Conservation (phyloP, 768 basidiomycete species). For the Amanita rimosa region DNA sequence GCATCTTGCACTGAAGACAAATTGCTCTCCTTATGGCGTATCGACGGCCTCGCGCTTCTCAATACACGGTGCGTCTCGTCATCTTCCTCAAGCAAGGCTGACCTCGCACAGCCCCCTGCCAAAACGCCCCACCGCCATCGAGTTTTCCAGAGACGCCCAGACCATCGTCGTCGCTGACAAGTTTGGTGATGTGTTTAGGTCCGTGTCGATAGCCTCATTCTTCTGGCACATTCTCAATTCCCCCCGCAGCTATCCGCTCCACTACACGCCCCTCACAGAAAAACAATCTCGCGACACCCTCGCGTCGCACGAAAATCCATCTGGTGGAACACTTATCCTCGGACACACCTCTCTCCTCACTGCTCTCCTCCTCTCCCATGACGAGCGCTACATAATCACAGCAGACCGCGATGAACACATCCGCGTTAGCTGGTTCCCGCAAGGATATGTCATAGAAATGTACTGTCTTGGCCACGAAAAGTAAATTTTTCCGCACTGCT, state of each 20-base stretch:
- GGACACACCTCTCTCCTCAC: slow-evolving; percentile 89
- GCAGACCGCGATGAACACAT: slow-evolving; percentile 96
- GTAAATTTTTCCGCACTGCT: slow-evolving; percentile 28
- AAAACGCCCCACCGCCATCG: slow-evolving; percentile 68
- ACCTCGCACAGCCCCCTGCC: slow-evolving; percentile 28
- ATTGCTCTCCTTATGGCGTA: slow-evolving; percentile 59
- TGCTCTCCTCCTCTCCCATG: slow-evolving; percentile 50
- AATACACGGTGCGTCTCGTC: slow-evolving; percentile 44
- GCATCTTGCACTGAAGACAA: slow-evolving; percentile 76
- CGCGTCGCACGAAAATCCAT: slow-evolving; percentile 59
- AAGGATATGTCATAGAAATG: slow-evolving; percentile 76
- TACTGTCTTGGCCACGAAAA: slow-evolving; percentile 80
- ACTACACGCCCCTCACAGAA: slow-evolving; percentile 19
- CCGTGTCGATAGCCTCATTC: slow-evolving; percentile 5
- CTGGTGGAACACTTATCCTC: slow-evolving; percentile 58
- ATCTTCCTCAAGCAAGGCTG: background rate
- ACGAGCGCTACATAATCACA: slow-evolving; percentile 71
- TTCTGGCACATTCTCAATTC: background rate
- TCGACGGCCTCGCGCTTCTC: slow-evolving; percentile 42
- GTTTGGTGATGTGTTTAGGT: slow-evolving; percentile 91
- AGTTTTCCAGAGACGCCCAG: slow-evolving; percentile 47
- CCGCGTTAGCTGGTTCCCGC: slow-evolving; percentile 81
- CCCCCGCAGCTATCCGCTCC: slow-evolving; percentile 47
- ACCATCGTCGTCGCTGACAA: slow-evolving; percentile 84
- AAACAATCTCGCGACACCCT: slow-evolving; percentile 27